These are phyloP conservation scores for Diaporthe velutina DNA, from an alignment of 2,329 filamentous ascomycete genomes.

Conservation along the genomic window DNA sequence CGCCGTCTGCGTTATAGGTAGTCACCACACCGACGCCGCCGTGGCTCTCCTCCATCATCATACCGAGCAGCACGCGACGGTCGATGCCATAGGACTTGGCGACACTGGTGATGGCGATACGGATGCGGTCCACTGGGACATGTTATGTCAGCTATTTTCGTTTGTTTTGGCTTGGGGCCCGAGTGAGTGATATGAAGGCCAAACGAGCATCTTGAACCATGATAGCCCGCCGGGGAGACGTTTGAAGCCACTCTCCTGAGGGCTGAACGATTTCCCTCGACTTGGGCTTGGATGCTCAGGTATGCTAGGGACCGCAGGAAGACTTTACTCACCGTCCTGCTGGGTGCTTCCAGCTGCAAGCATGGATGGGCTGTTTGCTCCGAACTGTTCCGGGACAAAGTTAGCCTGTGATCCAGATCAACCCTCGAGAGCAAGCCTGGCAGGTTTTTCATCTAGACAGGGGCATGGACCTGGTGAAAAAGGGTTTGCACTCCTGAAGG, in stretches of 20 bases:
- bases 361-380: conserved; percentile 51
- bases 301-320: too few relatives aligned
- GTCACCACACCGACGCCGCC: conserved; percentile 54
- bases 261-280: not conserved
- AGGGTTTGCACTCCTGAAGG: not conserved
- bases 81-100: conserved; percentile 51
- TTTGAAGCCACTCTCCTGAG: not conserved
- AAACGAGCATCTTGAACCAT: not conserved
- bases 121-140: conserved; percentile 47
- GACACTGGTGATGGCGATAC: conserved; percentile 47
- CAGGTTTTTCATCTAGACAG: not conserved
- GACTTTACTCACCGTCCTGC: conserved; percentile 43
- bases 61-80: conserved; percentile 52
- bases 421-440: not conserved
- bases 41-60: conserved; percentile 57
- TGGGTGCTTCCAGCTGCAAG: conserved; percentile 47
- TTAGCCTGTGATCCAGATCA: not conserved
- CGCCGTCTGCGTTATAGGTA: conserved; percentile 50
- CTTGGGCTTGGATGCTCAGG: not conserved
- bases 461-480: not conserved
- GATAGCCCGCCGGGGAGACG: too few relatives aligned
- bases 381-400: conserved; percentile 42
- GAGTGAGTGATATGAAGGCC: not conserved
- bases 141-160: not conserved
- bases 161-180: not conserved